phyloP scores from a whole-genome alignment of 352 stramenopile species.

The Phytophthora macrochlamydospora region DNA sequence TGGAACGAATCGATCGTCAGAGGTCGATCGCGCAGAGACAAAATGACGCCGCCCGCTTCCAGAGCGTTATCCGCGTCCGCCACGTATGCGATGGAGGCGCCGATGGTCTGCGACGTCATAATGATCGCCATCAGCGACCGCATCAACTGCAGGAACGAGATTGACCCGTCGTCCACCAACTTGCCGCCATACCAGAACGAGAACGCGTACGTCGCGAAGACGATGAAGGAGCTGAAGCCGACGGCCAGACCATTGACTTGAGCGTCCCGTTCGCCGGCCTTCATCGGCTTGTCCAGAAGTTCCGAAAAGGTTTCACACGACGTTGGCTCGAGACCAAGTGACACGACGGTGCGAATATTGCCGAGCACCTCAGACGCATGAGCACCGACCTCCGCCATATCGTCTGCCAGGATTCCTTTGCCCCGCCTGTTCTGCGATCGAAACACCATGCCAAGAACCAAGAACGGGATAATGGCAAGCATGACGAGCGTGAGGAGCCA shows the following conservation, averaged over 20 bases:
- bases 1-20: slow-evolving; percentile 47
- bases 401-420: slow-evolving; percentile 14
- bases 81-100: slow-evolving; percentile 27
- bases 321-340: slow-evolving; percentile 39
- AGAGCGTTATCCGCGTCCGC: slow-evolving; percentile 72
- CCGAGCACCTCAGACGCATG: slow-evolving; percentile 50
- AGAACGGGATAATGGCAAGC: slow-evolving; percentile 61
- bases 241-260: slow-evolving; percentile 47
- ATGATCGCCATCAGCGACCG: slow-evolving; percentile 61
- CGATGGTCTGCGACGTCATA: slow-evolving; percentile 44
- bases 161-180: slow-evolving; percentile 41
- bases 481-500: slow-evolving; percentile 78
- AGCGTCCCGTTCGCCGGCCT: slow-evolving; percentile 34
- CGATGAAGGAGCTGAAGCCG: slow-evolving; percentile 73
- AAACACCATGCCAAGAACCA: slow-evolving; percentile 46
- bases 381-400: slow-evolving; percentile 36
- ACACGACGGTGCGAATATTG: slow-evolving; percentile 53
- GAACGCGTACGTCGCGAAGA: slow-evolving; percentile 55
- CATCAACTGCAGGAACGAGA: slow-evolving; percentile 33
- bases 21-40: slow-evolving; percentile 33
- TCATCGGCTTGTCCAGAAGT: slow-evolving; percentile 33
- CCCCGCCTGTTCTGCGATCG: slow-evolving; percentile 10
- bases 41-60: slow-evolving; percentile 45
- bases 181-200: slow-evolving; percentile 70
- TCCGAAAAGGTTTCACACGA: slow-evolving; percentile 25